Evolutionary conservation across 2,329 filamentous ascomycete genomes (phyloP).

Genomic region (Lecanosticta acicola): DNA sequence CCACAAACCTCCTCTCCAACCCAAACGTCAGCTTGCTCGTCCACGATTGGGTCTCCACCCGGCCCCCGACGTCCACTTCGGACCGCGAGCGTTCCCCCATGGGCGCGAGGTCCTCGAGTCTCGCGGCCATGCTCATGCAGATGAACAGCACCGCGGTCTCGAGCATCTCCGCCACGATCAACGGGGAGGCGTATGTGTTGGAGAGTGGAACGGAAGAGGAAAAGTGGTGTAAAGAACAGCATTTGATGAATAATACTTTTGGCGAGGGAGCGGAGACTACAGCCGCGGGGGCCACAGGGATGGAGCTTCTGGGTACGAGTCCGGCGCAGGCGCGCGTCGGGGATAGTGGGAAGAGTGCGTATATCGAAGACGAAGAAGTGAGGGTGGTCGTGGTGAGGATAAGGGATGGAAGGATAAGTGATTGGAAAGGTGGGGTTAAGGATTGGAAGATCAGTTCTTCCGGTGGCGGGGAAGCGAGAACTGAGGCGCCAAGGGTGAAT

Average conservation of each 20-base stretch:
- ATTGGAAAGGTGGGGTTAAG: slow-evolving; percentile 89
- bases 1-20: slow-evolving; percentile 74
- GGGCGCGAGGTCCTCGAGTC: slow-evolving; percentile 60
- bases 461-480: neutral
- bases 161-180: slow-evolving; percentile 88
- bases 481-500: slow-evolving; percentile 10
- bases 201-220: slow-evolving; percentile 73
- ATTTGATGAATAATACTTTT: slow-evolving; percentile 81
- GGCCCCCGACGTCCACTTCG: slow-evolving; percentile 57
- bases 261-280: slow-evolving; percentile 18
- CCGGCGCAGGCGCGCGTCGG: slow-evolving; percentile 30
- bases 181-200: slow-evolving; percentile 74
- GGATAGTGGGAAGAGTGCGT: slow-evolving; percentile 54
- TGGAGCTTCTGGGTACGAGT: slow-evolving; percentile 23
- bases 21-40: slow-evolving; percentile 89
- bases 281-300: slow-evolving; percentile 25
- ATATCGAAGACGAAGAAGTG: slow-evolving; percentile 76
- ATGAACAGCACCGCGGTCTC: slow-evolving; percentile 84
- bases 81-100: slow-evolving; percentile 56
- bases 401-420: slow-evolving; percentile 77
- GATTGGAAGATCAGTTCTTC: slow-evolving; percentile 54
- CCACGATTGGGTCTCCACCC: slow-evolving; percentile 94
- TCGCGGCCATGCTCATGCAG: slow-evolving; percentile 79
- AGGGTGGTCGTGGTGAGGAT: slow-evolving; percentile 82
- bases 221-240: slow-evolving; percentile 71